phyloP scores from a whole-genome alignment of 2,329 filamentous ascomycete genomes.

The Penicillium decumbens region DNA sequence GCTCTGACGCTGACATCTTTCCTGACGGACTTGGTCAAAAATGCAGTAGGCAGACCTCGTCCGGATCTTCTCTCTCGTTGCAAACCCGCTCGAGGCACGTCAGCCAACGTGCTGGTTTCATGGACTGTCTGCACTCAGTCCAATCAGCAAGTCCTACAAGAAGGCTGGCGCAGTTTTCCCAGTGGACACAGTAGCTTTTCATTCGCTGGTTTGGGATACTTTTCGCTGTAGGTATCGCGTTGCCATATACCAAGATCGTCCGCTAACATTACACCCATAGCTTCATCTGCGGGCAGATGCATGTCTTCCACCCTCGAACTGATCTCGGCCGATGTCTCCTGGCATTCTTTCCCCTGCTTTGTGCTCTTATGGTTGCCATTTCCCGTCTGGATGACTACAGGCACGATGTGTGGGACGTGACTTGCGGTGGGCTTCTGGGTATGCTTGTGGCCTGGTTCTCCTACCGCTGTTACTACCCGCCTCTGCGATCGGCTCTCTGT shows the following conservation, averaged over 20 bases:
- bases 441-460: conserved; percentile 53
- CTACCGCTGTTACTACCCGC: conserved; percentile 58
- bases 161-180: conserved; percentile 63
- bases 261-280: conserved; percentile 22
- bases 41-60: conserved; percentile 73
- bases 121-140: conserved; percentile 48
- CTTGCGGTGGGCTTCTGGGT: conserved; percentile 52
- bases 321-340: conserved; percentile 54
- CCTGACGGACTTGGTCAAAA: conserved; percentile 88
- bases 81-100: conserved; percentile 60
- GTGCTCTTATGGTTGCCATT: conserved; percentile 57
- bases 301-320: conserved; percentile 55
- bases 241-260: not conserved
- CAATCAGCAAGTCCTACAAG: conserved; percentile 54
- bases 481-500: conserved; percentile 48
- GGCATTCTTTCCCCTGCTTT: conserved; percentile 53
- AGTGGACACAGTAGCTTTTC: conserved; percentile 60
- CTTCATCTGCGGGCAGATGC: conserved; percentile 52
- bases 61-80: conserved; percentile 88
- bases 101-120: conserved; percentile 51
- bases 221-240: conserved; percentile 42
- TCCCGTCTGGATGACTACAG: conserved; percentile 61
- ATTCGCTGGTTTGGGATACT: conserved; percentile 58
- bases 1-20: conserved; percentile 72
- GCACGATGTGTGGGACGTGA: conserved; percentile 61